phyloP scores from a whole-genome alignment of 2,329 filamentous ascomycete species.

The Cryoendolithus antarcticus region DNA sequence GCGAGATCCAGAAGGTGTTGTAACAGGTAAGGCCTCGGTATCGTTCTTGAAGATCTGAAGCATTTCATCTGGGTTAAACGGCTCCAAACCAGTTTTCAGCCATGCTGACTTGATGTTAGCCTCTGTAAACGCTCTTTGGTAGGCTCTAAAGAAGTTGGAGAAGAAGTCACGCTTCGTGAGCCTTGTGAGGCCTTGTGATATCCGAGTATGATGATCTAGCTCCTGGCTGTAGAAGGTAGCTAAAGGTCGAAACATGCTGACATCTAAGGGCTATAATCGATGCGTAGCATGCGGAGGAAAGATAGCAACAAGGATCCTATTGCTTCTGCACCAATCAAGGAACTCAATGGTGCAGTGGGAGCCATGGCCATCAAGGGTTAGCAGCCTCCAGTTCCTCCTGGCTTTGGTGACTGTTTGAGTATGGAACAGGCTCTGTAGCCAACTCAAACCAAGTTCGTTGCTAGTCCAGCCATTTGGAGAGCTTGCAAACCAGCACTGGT shows the following conservation, averaged over 20 bases:
- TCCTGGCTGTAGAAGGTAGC: conserved; percentile 10
- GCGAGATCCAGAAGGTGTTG: no score
- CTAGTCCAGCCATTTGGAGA: conserved; percentile 2
- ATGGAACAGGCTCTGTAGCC: conserved; percentile 1
- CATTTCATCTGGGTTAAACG: conserved; percentile 6
- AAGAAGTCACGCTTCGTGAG: conserved; percentile 10
- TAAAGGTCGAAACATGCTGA: conserved; percentile 10
- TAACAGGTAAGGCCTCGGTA: no score
- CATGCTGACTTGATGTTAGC: conserved; percentile 7
- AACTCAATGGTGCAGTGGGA: conserved; percentile 2
- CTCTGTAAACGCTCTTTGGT: conserved; percentile 5
- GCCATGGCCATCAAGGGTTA: conserved; percentile 3
- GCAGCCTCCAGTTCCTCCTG: not conserved
- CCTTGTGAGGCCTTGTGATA: conserved; percentile 2
- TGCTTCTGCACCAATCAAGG: conserved; percentile 1
- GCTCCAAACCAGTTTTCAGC: conserved; percentile 7
- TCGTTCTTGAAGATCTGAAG: no score
- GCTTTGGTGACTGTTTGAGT: not conserved
- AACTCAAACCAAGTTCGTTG: conserved; percentile 1
- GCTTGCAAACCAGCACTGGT: conserved; percentile 2
- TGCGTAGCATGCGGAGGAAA: conserved; percentile 2
- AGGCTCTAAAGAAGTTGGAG: conserved; percentile 8
- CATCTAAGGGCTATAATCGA: conserved; percentile 11
- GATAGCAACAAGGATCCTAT: conserved; percentile 7
- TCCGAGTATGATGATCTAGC: conserved; percentile 3